Conservation (phyloP, 805 yeast species). For the Starmerella potacharoeniae region DNA sequence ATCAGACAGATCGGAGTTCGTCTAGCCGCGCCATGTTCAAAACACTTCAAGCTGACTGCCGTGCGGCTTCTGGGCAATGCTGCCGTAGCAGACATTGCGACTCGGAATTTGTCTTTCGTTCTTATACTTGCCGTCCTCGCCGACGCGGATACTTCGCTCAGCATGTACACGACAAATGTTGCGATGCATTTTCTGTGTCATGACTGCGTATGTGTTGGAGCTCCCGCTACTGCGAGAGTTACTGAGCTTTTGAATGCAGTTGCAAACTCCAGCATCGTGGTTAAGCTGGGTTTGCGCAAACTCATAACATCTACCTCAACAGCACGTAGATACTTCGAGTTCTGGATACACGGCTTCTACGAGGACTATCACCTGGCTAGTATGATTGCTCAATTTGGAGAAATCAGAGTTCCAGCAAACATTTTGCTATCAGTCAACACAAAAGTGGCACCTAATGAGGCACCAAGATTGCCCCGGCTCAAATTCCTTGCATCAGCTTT, state of each 20-base stretch:
- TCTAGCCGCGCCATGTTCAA: neutral
- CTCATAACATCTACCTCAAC: neutral
- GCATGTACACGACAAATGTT: neutral
- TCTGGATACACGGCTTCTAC: neutral
- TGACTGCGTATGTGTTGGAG: neutral
- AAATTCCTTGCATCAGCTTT: neutral
- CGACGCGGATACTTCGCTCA: neutral
- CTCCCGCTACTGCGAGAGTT: neutral
- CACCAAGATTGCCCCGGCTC: neutral
- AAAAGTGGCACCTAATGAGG: neutral
- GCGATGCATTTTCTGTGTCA: neutral
- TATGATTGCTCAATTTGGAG: neutral
- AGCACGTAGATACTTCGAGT: neutral
- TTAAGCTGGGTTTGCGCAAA: neutral
- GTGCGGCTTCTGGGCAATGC: neutral
- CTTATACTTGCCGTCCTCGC: neutral
- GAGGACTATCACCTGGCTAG: neutral
- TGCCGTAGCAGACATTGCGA: neutral
- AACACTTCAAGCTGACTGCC: neutral
- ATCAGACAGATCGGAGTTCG: neutral
- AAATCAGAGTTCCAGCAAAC: neutral
- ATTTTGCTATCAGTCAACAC: neutral
- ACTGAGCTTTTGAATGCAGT: neutral
- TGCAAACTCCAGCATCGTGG: neutral
- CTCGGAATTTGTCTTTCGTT: neutral